Conservation (phyloP, 2,329 filamentous ascomycete species). For the Rhinocladiella mackenziei region DNA sequence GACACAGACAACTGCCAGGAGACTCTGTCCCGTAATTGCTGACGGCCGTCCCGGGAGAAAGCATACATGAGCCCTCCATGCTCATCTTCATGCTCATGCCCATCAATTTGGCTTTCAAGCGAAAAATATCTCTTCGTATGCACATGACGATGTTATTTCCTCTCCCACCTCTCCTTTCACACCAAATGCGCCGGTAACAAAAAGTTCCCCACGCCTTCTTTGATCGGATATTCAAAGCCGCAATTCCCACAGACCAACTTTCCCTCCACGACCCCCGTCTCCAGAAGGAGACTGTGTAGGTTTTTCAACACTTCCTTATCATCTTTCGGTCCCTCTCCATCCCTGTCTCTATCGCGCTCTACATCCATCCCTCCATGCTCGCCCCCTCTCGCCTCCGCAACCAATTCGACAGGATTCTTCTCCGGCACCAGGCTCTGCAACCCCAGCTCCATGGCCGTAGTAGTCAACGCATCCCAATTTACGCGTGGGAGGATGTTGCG, state of each 20-base stretch:
- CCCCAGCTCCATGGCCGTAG: conserved; percentile 70
- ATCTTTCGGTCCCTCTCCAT: conserved; percentile 39
- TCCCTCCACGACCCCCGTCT: conserved; percentile 85
- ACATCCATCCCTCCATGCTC: conserved; percentile 18
- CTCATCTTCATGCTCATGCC: not conserved
- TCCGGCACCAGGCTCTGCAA: conserved; percentile 28
- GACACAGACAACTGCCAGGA: no score
- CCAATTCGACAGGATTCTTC: conserved; percentile 30
- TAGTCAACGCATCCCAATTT: conserved; percentile 78
- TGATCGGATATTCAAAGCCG: conserved; percentile 88
- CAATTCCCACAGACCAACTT: conserved; percentile 88
- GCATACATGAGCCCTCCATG: not conserved
- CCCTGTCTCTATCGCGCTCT: conserved; percentile 2
- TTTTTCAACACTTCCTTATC: conserved; percentile 66
- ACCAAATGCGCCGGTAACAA: conserved; percentile 85
- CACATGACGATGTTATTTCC: no score
- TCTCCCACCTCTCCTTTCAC: no score
- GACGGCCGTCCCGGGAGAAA: no score
- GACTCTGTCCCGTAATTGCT: no score
- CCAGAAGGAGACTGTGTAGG: conserved; percentile 74
- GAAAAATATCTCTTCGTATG: no score
- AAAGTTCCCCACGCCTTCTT: conserved; percentile 96
- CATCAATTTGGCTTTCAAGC: no score
- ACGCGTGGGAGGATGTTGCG: conserved; percentile 80
- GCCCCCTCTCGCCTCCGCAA: no score